These are phyloP conservation scores for Porcisia deanei DNA, from an alignment of 208 protist species.

Conservation along the genomic window DNA sequence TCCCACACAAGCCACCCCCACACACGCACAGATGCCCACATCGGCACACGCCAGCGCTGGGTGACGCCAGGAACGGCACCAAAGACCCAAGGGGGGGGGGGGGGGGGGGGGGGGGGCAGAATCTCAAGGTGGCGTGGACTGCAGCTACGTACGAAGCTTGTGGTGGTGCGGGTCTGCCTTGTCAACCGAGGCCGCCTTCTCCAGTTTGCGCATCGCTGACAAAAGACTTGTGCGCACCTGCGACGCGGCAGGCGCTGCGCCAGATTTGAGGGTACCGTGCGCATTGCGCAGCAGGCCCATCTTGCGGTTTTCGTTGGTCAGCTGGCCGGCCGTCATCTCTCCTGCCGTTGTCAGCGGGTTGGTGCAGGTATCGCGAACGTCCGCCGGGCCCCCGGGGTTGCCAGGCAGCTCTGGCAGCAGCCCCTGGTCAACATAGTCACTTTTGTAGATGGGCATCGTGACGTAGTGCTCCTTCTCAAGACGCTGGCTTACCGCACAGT, in stretches of 20 bases:
- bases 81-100: too few species aligned
- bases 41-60: background rate
- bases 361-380: slow-evolving; percentile 42
- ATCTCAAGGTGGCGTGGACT: background rate
- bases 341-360: slow-evolving; percentile 35
- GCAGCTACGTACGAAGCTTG: slow-evolving; percentile 41
- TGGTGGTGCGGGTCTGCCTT: slow-evolving; percentile 77
- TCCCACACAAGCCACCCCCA: background rate
- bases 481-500: slow-evolving; percentile 50
- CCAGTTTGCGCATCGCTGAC: slow-evolving; percentile 42
- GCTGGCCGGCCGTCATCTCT: slow-evolving; percentile 57
- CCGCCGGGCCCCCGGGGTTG: slow-evolving; percentile 24
- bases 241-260: slow-evolving; percentile 17
- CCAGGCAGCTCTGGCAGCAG: slow-evolving; percentile 75
- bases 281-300: slow-evolving; percentile 58
- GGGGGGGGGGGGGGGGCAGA: too few species aligned
- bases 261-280: slow-evolving; percentile 59
- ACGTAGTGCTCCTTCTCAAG: slow-evolving; percentile 77
- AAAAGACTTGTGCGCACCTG: slow-evolving; percentile 12
- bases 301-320: slow-evolving; percentile 37
- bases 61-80: too few species aligned
- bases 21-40: background rate
- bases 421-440: slow-evolving; percentile 66
- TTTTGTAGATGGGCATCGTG: slow-evolving; percentile 69
- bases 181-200: slow-evolving; percentile 59